Conservation (phyloP, 345 rosid species). For the Cardamine chenopodiifolia region DNA sequence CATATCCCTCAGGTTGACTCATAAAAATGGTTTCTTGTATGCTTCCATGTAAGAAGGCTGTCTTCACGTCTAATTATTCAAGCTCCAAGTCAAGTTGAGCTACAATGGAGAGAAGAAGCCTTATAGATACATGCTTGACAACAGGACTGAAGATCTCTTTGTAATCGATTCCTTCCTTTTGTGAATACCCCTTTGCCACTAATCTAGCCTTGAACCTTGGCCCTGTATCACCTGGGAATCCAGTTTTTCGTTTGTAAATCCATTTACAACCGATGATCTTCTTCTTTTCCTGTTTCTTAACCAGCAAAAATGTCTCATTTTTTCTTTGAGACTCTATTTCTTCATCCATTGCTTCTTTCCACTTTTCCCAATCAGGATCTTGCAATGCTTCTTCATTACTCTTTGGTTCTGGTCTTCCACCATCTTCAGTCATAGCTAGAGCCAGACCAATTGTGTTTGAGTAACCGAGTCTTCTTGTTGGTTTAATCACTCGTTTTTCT, state of each 20-base stretch:
- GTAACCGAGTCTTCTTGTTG: not conserved
- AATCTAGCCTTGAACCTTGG: not conserved
- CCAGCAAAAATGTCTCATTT: not conserved
- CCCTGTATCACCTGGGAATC: not conserved
- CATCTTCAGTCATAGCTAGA: not conserved
- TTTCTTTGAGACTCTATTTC: not conserved
- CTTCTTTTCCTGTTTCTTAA: not conserved
- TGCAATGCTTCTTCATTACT: not conserved
- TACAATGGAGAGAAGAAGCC: not conserved
- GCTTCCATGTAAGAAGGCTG: not conserved
- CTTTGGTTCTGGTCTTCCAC: not conserved
- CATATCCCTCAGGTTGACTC: not conserved
- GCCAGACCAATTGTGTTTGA: not conserved
- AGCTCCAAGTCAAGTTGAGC: not conserved
- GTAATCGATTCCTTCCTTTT: not conserved
- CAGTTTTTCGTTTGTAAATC: not conserved
- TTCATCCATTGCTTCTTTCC: not conserved
- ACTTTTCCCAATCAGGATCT: not conserved
- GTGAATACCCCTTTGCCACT: not conserved
- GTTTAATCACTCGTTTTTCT: not conserved
- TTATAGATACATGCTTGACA: not conserved
- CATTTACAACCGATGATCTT: not conserved
- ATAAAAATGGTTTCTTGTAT: not conserved
- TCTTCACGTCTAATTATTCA: not conserved
- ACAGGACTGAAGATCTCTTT: not conserved